Base-by-base conservation (phyloP, 1,139 yeast genomes). In the Scheffersomyces insectosa region DNA sequence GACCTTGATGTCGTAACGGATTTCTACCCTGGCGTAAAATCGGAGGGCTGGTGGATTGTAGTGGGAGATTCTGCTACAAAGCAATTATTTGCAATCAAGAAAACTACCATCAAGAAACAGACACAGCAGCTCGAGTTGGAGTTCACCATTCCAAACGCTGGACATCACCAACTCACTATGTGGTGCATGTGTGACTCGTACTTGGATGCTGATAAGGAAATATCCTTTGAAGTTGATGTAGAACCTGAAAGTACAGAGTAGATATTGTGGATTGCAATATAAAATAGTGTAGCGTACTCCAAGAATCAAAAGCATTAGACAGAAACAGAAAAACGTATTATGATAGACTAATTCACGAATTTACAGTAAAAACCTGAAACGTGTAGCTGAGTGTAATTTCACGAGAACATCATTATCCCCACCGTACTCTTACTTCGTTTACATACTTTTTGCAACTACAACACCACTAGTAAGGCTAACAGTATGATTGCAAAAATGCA, bases 151-250 rank as follows among this genome's bases (percentile, higher is more conserved):
- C 84, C 90, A 0, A 72, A 66, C 3, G 62, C 76, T 3, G 97
- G 97, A 0, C 62, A 66, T 6, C 85, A 83, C 44, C 62, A 74
- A 10, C 65, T 90, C 33, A 79, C 83, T 0, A 67, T 89, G 2
- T 91, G 96, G 96, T 84, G 93, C 57, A 79, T 91, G 64, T 87
- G 97, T 65, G 98, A 91, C 58, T 85, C 96, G 0, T 93, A 91
- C 57, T 56, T 88, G 28, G 98, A 90, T 59, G 95, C 90, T 2
- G 99, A 93, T 60, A 88, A 88, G 60, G 97, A 91, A 65, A 75
- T 82, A 20, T 62, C 63, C 28, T 69, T 88, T 42, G 76, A 72
- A 20, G 60, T 83, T 8, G 69, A 72, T 10, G 83, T 77, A 14
- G 59, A 52, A 25, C 63, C 63, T 46, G 68, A 31, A 8, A 13